Evolutionary conservation across 257 asterid genomes (phyloP), one percentile per base, ranked within the genome.

Genomic region (Capsicum pubescens): DNA sequence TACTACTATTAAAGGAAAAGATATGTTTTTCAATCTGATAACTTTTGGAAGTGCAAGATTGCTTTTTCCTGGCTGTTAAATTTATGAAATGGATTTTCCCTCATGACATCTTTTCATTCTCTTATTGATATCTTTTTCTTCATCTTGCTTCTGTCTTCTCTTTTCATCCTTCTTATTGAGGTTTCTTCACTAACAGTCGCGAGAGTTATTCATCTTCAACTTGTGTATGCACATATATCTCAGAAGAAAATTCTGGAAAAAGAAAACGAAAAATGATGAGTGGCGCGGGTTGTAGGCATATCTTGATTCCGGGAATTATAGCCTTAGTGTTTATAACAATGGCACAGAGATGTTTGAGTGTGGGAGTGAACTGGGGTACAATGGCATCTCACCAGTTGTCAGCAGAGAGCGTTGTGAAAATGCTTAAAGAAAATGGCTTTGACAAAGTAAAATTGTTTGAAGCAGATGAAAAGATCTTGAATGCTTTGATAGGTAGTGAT

Each of bases 291-390:
- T 46, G 58, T n/a, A 71, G 36, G 58, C 11, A 44, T 71, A 7
- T 77, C 8, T 76, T 87, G 26, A 76, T 88, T n/a, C 2, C 86
- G 9, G 39, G 82, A 11, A 35, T 56, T 32, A 46, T 66, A 32
- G 46, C 6, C 46, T 7, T 52, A 63, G 52, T 66, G 86, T 77
- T 78, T 35, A 64, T 84, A 36, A 59, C 35, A 0, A 71, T 56
- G 86, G 32, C 63, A 42, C 79, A 60, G 3, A 59, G 26, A 54
- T 67, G 91, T 39, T 86, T 35, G 54, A 84, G 93, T 39, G 86
- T 93, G 39, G 98, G 99, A 61, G 95, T 96, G 84, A 96, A 96
- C 71, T 96, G 99, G 98, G 99, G 99, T 9, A 96, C 99, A 3
- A 91, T 93, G 93, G 90, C 98, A 2, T 86, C 95, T 1, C 97